A percentile compares a stretch with the other conserved stretches of the same genome.
Evolutionary conservation across 2,329 filamentous ascomycete genomes (phyloP).

Genomic region (Lachnellula suecica): DNA sequence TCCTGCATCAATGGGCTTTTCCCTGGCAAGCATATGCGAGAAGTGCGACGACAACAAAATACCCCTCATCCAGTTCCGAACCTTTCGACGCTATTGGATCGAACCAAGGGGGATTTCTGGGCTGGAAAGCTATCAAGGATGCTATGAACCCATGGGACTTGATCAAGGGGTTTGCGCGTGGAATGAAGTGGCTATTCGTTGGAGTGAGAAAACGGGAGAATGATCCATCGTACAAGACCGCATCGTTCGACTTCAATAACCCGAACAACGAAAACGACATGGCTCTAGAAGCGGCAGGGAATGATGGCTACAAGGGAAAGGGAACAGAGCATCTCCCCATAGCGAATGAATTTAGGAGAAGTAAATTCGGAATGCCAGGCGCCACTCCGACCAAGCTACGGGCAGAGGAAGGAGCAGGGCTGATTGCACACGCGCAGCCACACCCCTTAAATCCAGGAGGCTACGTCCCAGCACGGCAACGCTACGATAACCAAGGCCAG

Average conservation of each 20-base stretch:
- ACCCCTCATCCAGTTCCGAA: constrained; percentile 32
- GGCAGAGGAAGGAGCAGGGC: constrained; percentile 28
- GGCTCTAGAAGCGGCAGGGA: constrained; percentile 15
- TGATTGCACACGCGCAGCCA: constrained; percentile 32
- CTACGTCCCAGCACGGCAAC: constrained; percentile 29
- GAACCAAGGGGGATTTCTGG: constrained; percentile 65
- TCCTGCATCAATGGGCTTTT: constrained; percentile 82
- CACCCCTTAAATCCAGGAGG: constrained; percentile 22
- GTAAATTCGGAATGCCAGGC: constrained; percentile 26
- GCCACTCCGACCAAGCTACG: constrained; percentile 4
- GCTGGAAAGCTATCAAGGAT: constrained; percentile 64
- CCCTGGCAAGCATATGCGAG: constrained; percentile 66
- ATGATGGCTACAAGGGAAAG: constrained; percentile 24
- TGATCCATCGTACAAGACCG: constrained; percentile 47
- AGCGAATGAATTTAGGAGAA: constrained; percentile 31
- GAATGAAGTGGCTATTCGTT: constrained; percentile 75
- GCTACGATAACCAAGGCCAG: constrained; percentile 28
- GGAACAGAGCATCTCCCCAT: constrained; percentile 24
- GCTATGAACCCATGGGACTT: constrained; percentile 83
- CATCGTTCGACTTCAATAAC: constrained; percentile 14
- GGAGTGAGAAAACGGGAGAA: constrained; percentile 62
- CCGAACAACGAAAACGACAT: constrained; percentile 22
- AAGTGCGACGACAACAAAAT: constrained; percentile 27
- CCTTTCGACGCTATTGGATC: constrained; percentile 40
- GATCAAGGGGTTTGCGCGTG: constrained; percentile 65